Evolutionary conservation across 2,329 filamentous ascomycete genomes (phyloP), one percentile per base, ranked within the genome.

Genomic region (Alternaria arbusti): DNA sequence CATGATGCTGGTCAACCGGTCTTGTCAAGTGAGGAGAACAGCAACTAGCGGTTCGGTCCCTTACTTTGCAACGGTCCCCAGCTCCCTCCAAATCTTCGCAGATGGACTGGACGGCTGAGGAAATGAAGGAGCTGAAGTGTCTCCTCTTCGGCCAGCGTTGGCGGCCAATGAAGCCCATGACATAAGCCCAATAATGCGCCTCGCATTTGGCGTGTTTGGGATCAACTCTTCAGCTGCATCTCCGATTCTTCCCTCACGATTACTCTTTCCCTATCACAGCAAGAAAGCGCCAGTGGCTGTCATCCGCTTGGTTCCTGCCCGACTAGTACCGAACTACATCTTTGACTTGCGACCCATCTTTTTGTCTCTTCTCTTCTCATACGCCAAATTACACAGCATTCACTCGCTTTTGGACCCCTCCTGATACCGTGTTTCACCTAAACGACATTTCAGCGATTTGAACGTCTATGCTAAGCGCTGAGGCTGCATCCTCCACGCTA

Each of bases 401-500:
- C 67, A 61, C 54, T 57, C 60, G 57, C 66, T 68, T 70, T 75
- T 70, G 72, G 68, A 66, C 66, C 52, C 57, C 63, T 61, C 57
- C 65, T 64, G 63, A 68, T 66, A 67, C 70, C 54, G 68, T 69
- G 74, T 77, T 77, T 77, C 71, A 74, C 66, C 66, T 70, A 62
- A 54, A 66, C 66, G 67, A 61, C 59, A 69, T 72, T 65, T 64
- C 70, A 67, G 59, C 74, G 70, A 75, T 69, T 74, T 68, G 58
- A 59, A 68, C 61, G 52, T 63, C 67, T 65, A 64, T 73, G 67
- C 68, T 77, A 78, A 74, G 76, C 77, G 76, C 77, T 69, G 67
- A 70, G 74, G 65, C 74, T 70, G 61, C 67, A 64, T 72, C 63
- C 63, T 69, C 65, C 64, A 61, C 67, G 64, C 68, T 70, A 66